Evolutionary conservation across 495 filamentous ascomycete genomes (phyloP), one percentile per base, ranked within the genome.

Genomic region (Penicillium flavigenum): DNA sequence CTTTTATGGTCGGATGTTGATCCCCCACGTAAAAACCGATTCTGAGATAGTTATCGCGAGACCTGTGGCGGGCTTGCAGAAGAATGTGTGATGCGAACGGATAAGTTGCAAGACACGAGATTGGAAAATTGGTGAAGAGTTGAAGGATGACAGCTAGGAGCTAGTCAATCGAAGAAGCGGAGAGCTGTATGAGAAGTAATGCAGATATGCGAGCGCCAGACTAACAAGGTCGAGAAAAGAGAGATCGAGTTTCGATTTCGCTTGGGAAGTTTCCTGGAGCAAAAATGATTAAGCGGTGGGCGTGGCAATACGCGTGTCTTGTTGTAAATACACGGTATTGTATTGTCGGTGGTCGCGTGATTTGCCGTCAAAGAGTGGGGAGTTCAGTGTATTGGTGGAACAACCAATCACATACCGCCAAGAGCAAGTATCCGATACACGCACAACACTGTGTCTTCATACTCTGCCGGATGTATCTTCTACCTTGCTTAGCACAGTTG

Each of bases 171-270:
- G 58, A 64, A 24, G 47, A 52, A 59, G 57, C 47, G 20, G 43
- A 48, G 51, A 54, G 49, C 39, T 49, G 56, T 38, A 14, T 34
- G 54, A 57, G 56, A 58, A 34, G 56, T 56, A 61, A 68, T 65
- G 63, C 60, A 60, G 62, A 57, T 20, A 67, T 63, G 62, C 66
- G 61, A 65, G 57, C 56, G 64, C 59, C 59, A 61, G 63, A 57
- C 55, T 57, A 65, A 63, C 60, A 57, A 62, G 63, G 60, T 67
- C 61, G 59, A 69, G 56, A 63, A 52, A 52, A 69, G 56, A 62
- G 55, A 66, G 64, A 64, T 61, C 64, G 66, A 67, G 62, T 55
- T 58, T 67, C 64, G 63, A 63, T 58, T 66, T 68, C 65, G 65
- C 65, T 68, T 68, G 65, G 56, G 47, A 58, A 51, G 63, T 65